Evolutionary conservation across 2,329 filamentous ascomycete genomes (phyloP).

Genomic region (Emergomyces orientalis): DNA sequence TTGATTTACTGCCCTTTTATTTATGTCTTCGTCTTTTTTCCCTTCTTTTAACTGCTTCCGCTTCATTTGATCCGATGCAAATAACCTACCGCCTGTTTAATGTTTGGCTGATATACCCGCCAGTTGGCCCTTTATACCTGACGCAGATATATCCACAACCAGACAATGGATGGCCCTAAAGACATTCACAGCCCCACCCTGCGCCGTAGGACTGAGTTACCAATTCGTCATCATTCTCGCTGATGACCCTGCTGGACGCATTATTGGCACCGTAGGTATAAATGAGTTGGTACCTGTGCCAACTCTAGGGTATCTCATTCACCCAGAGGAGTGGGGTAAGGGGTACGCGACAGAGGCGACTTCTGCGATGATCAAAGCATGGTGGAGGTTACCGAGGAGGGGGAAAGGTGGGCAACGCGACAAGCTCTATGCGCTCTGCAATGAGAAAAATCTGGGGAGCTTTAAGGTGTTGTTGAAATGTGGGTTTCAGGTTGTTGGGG

Average conservation of each 20-base stretch:
- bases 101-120: not conserved
- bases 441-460: not conserved
- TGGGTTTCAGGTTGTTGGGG: not conserved
- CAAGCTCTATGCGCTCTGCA: not conserved
- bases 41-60: not conserved
- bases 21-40: not conserved
- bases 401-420: not conserved
- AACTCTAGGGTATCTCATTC: slow-evolving; percentile 14
- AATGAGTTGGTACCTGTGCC: slow-evolving; percentile 12
- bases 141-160: slow-evolving; percentile 2
- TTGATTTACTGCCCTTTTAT: not conserved
- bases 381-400: slow-evolving; percentile 14
- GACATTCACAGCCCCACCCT: slow-evolving; percentile 8
- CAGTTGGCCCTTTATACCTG: not conserved
- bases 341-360: slow-evolving; percentile 15
- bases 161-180: slow-evolving; percentile 10
- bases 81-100: not conserved
- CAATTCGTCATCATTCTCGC: slow-evolving; percentile 10
- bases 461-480: slow-evolving; percentile 5
- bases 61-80: not conserved
- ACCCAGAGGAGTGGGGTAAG: slow-evolving; percentile 10
- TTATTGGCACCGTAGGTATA: slow-evolving; percentile 13
- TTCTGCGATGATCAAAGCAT: slow-evolving; percentile 9
- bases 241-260: slow-evolving; percentile 5
- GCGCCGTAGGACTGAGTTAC: slow-evolving; percentile 7